Percentiles rank a stretch among this genome's conserved stretches.
Conservation (phyloP, 768 basidiomycete genomes). For the Favolaschia claudopus region DNA sequence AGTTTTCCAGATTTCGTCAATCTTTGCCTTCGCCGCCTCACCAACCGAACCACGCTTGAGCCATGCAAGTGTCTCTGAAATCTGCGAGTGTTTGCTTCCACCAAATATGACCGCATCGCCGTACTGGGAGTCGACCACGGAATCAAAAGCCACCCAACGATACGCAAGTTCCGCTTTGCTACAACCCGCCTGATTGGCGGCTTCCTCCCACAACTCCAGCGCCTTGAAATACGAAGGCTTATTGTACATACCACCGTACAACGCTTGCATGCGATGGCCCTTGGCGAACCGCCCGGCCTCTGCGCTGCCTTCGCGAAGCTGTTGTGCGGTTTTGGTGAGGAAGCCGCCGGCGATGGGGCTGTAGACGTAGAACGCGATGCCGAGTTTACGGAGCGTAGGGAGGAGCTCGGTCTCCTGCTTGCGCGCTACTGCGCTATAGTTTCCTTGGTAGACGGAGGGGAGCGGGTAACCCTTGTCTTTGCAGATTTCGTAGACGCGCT, state of each 20-base stretch:
- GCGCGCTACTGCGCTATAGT: slow-evolving; percentile 1
- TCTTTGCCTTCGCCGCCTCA: background rate
- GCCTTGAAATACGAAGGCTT: too few species aligned
- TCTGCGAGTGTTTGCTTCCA: slow-evolving; percentile 1
- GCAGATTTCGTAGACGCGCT: background rate
- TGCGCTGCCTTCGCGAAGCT: background rate
- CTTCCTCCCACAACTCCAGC: too few species aligned
- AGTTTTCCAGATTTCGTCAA: background rate
- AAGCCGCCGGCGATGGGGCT: slow-evolving; percentile 8
- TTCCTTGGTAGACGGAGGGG: background rate
- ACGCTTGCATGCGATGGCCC: background rate
- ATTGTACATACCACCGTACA: too few species aligned
- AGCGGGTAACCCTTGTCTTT: slow-evolving; percentile 1
- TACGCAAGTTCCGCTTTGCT: background rate
- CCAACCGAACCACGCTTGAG: background rate
- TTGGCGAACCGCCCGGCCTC: background rate
- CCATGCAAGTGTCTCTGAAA: background rate
- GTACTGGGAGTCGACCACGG: background rate
- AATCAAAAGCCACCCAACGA: slow-evolving; percentile 1
- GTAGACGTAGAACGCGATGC: background rate
- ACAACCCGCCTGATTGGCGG: too few species aligned
- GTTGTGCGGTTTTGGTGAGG: background rate
- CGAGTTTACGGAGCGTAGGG: background rate
- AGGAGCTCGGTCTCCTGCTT: background rate
- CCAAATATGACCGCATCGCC: background rate